Percentiles rank a stretch among this genome's conserved stretches.
phyloP scores from a whole-genome alignment of 2,329 filamentous ascomycete species.

The Colletotrichum spaethianum region DNA sequence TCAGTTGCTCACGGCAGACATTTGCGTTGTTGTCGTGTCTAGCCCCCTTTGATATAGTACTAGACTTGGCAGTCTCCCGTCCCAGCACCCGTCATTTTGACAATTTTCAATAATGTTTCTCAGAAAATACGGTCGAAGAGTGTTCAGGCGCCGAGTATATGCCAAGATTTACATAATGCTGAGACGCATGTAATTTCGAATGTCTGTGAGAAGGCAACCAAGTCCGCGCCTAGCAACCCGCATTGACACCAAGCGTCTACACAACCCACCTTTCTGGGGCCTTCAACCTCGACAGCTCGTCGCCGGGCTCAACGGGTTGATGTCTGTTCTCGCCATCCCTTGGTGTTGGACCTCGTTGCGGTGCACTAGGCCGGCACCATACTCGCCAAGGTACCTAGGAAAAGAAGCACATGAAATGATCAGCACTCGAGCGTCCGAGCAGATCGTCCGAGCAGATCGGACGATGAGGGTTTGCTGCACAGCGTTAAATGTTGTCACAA shows the following conservation, averaged over 20 bases:
- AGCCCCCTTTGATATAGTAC: neutral
- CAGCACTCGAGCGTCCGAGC: conserved; percentile 24
- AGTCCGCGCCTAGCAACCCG: neutral
- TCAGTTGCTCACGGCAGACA: neutral
- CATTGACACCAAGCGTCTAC: conserved; percentile 19
- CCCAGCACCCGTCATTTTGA: conserved; percentile 2
- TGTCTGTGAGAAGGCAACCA: conserved; percentile 29
- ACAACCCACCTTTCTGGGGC: neutral
- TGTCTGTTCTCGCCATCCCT: conserved; percentile 23
- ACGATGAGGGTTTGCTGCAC: conserved; percentile 4
- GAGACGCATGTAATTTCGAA: conserved; percentile 30
- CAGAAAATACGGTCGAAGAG: neutral
- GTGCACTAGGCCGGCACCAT: conserved; percentile 24
- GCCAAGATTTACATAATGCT: conserved; percentile 11
- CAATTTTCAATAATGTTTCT: conserved; percentile 5
- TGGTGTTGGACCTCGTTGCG: conserved; percentile 3
- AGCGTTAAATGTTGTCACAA: conserved; percentile 14
- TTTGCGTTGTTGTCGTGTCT: neutral
- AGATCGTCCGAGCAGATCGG: conserved; percentile 16
- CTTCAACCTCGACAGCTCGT: conserved; percentile 2
- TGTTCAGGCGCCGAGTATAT: neutral
- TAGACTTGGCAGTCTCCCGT: neutral
- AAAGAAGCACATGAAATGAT: conserved; percentile 37
- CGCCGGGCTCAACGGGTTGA: conserved; percentile 12
- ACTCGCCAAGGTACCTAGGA: conserved; percentile 6